Conservation (phyloP, 1,284 basidiomycete genomes). For the Binderoboletus segoi region DNA sequence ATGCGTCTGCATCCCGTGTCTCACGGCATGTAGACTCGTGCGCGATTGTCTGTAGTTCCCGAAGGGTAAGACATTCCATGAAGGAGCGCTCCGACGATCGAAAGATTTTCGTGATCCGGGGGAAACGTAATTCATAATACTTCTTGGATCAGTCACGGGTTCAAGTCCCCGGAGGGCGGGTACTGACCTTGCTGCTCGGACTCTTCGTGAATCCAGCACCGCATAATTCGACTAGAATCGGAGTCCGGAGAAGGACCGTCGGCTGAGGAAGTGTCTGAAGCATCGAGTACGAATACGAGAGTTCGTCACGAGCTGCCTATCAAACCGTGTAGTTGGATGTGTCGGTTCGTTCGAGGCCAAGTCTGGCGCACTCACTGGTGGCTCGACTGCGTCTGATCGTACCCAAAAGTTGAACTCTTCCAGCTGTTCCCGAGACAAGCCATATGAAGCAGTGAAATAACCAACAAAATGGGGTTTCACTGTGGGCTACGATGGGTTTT, state of each 20-base stretch:
- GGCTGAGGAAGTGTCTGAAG: conserved; percentile 55
- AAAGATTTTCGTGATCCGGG: conserved; percentile 71
- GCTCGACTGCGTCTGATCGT: conserved; percentile 45
- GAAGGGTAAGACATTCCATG: conserved; percentile 52
- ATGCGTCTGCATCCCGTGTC: conserved; percentile 26
- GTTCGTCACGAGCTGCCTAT: conserved; percentile 20
- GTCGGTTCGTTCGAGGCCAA: not conserved
- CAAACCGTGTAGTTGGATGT: conserved; percentile 13
- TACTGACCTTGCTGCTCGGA: conserved; percentile 53
- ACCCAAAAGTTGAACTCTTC: conserved; percentile 73
- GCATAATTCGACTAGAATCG: conserved; percentile 72
- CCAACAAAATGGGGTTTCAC: conserved; percentile 64
- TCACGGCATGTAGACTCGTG: conserved; percentile 54
- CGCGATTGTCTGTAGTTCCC: conserved; percentile 54
- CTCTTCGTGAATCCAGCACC: conserved; percentile 82
- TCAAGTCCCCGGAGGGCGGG: not conserved
- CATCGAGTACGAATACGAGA: conserved; percentile 59
- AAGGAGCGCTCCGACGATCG: conserved; percentile 63
- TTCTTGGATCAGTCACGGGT: conserved; percentile 32
- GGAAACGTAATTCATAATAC: conserved; percentile 84
- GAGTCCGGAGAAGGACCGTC: conserved; percentile 57
- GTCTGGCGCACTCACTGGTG: conserved; percentile 18
- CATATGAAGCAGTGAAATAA: conserved; percentile 77
- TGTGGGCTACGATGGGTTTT: conserved; percentile 36
- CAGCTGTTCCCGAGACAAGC: conserved; percentile 62